Evolutionary conservation across 2,329 filamentous ascomycete genomes (phyloP).

Genomic region (Westerdykella sp.): DNA sequence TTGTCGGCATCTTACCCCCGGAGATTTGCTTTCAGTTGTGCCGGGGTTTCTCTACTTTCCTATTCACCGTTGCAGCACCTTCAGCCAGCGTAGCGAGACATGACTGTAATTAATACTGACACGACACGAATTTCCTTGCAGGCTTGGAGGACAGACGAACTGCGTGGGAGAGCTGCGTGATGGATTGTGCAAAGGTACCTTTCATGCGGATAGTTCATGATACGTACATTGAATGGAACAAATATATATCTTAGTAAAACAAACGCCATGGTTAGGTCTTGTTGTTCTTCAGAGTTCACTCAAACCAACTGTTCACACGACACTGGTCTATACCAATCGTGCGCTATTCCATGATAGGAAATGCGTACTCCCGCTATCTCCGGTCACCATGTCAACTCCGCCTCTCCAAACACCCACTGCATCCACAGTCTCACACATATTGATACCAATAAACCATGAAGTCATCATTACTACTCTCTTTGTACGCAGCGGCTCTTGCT

Average conservation of each 20-base stretch:
- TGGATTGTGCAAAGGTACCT: too few relatives aligned
- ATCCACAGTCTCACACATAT: conserved; percentile 4
- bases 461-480: conserved; percentile 27
- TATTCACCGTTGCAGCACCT: neutral
- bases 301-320: too few relatives aligned
- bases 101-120: conserved; percentile 6
- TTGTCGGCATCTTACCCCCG: neutral
- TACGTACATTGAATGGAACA: too few relatives aligned
- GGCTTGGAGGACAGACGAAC: neutral
- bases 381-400: conserved; percentile 20
- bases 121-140: conserved; percentile 7
- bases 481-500: conserved; percentile 26
- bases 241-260: too few relatives aligned
- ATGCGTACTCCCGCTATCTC: conserved; percentile 12
- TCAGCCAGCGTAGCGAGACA: neutral
- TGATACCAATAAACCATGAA: conserved; percentile 22
- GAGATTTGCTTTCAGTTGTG: neutral
- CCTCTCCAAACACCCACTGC: conserved; percentile 3
- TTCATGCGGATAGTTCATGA: too few relatives aligned
- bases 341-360: neutral
- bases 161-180: too few relatives aligned
- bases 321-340: too few relatives aligned
- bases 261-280: too few relatives aligned
- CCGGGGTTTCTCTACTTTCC: neutral
- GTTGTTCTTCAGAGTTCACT: too few relatives aligned